Base-by-base conservation (phyloP, 345 rosid species). In the Eutrema yunnanense region DNA sequence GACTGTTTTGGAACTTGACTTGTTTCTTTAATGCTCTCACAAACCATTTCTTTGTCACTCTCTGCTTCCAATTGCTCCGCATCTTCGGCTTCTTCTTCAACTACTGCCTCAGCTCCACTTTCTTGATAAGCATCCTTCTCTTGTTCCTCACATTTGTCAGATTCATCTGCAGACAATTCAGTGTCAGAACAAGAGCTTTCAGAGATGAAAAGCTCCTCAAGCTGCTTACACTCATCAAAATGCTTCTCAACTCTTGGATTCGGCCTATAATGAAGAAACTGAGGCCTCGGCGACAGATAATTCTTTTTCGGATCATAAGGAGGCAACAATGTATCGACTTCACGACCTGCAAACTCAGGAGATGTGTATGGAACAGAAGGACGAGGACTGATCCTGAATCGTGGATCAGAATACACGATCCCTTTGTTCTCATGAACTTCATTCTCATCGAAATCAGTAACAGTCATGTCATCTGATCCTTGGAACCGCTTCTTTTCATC, bases 241-340 rank as follows among this genome's bases (percentile, higher is more conserved):
- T 65, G 80, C 30, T 70, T 72, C 65, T 79, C 83, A 9, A 86
- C 72, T 53, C 89, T 68, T 6, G 88, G 93, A 75, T 87, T 90
- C 2, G 88, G 89, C 67, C 62, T 85, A 54, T 86, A 88, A 53
- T 76, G 81, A 67, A 82, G 90, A 66, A 86, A 88, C 80, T 69
- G 84, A 54, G 94, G 94, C 82, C 89, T 83, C 4, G 89, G 91
- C 3, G 94, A 82, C 38, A 85, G 75, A 58, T 83, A 86, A 65
- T 88, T 86, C 50, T 74, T 83, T 47, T 81, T 81, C 10, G 86
- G 90, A 78, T 54, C 90, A 70, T 86, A 90, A 54, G 89, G 88
- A 62, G 73, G 80, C 80, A 81, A 19, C 50, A 59, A 75, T 16
- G 92, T 81, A 72, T 83, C 91, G 2, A 81, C 86, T 79, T 89